phyloP scores from a whole-genome alignment of 2,329 filamentous ascomycete species.

The Alternaria postmessia region DNA sequence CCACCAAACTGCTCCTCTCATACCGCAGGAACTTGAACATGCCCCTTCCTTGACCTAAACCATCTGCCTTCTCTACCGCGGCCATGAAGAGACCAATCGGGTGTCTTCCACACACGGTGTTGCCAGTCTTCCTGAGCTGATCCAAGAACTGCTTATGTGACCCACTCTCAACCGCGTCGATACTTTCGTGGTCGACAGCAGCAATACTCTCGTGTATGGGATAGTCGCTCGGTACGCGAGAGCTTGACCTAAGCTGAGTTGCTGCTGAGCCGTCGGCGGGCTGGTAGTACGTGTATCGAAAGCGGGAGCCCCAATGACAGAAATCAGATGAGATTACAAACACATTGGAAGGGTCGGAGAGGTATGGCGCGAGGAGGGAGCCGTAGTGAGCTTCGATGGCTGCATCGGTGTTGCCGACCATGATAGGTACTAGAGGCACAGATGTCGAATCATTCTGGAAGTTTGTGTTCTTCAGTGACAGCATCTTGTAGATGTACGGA shows the following conservation, averaged over 20 bases:
- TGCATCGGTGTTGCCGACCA: constrained; percentile 78
- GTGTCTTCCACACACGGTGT: constrained; percentile 94
- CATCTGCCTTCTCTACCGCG: constrained; percentile 70
- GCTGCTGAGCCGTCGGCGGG: constrained; percentile 54
- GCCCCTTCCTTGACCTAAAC: constrained; percentile 61
- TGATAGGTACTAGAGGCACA: constrained; percentile 81
- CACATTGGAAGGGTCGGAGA: constrained; percentile 76
- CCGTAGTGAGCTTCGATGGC: constrained; percentile 74
- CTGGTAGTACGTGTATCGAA: constrained; percentile 83
- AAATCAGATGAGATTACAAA: constrained; percentile 96
- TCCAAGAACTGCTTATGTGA: constrained; percentile 73
- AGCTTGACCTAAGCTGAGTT: constrained; percentile 47
- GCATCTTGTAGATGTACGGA: constrained; percentile 87
- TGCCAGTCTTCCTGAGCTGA: constrained; percentile 75
- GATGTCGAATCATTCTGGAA: constrained; percentile 60
- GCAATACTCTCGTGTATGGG: constrained; percentile 86
- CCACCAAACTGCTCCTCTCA: constrained; percentile 81
- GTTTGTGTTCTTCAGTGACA: constrained; percentile 55
- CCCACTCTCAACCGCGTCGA: constrained; percentile 83
- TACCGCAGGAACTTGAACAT: constrained; percentile 85
- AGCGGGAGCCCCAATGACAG: constrained; percentile 91
- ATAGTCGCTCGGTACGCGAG: constrained; percentile 56
- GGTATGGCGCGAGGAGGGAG: constrained; percentile 75
- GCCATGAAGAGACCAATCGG: constrained; percentile 95
- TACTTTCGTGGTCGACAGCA: constrained; percentile 79